Percentiles rank a stretch among this genome's conserved stretches.
These are phyloP conservation scores for Oryza officinalis DNA, from an alignment of 176 grass and related monocot genomes.

Conservation along the genomic window DNA sequence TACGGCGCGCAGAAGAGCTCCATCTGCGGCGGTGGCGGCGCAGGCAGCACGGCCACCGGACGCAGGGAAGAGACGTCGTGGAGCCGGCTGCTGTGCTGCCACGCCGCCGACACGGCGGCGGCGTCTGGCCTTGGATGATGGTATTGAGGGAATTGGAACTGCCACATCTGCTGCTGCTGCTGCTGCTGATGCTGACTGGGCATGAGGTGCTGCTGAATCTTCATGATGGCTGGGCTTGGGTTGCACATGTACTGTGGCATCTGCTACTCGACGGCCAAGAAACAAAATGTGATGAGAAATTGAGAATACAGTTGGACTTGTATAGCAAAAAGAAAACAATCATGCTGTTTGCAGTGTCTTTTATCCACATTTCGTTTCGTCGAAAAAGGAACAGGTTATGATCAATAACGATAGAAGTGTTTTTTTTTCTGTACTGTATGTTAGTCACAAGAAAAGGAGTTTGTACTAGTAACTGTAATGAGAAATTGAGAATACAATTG, in stretches of 20 bases:
- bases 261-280: not conserved
- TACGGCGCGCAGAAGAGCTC: constrained; percentile 51
- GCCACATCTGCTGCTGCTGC: constrained; percentile 52
- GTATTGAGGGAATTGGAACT: constrained; percentile 45
- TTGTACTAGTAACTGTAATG: not conserved
- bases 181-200: constrained; percentile 13
- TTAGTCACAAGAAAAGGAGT: too few species aligned
- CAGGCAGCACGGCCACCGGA: constrained; percentile 21
- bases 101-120: not conserved
- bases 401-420: not conserved
- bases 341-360: not conserved
- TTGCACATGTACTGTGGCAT: constrained; percentile 51
- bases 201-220: constrained; percentile 35
- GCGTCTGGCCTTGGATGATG: constrained; percentile 25
- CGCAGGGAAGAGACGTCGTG: constrained; percentile 29
- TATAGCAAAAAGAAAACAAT: not conserved
- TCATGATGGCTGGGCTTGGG: constrained; percentile 25
- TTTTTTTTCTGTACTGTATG: too few species aligned
- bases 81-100: constrained; percentile 40
- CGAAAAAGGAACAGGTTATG: not conserved
- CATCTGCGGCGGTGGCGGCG: constrained; percentile 26
- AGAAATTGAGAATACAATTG: not conserved
- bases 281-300: not conserved
- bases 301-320: not conserved
- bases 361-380: not conserved